Percentiles rank a stretch among this genome's conserved stretches.
phyloP scores from a whole-genome alignment of 2,329 filamentous ascomycete species.

The Chrysoporthe puriensis region DNA sequence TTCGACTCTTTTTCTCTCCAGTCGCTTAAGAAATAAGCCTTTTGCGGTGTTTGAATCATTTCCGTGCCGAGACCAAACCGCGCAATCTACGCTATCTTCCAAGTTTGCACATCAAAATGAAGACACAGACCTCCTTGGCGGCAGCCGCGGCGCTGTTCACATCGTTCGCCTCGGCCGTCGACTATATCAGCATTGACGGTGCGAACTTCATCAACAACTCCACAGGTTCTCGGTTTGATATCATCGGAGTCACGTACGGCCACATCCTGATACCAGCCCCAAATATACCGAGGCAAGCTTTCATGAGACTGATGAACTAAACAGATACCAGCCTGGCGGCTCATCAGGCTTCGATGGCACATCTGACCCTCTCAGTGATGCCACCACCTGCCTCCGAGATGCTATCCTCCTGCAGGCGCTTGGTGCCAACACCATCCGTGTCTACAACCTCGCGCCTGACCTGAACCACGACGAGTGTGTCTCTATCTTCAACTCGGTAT shows the following conservation, averaged over 20 bases:
- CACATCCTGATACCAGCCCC: no score
- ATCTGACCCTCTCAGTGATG: conserved; percentile 28
- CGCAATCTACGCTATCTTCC: background rate
- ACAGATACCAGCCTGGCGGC: conserved; percentile 62
- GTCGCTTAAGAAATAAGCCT: background rate
- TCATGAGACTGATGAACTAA: conserved; percentile 15
- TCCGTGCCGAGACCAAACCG: conserved; percentile 16
- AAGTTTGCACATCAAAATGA: conserved; percentile 19
- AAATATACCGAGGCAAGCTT: no score
- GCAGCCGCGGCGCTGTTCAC: conserved; percentile 28
- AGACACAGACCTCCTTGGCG: conserved; percentile 26
- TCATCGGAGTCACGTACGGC: conserved; percentile 57
- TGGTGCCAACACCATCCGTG: conserved; percentile 64
- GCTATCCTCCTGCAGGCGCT: conserved; percentile 60
- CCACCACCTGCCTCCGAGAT: conserved; percentile 56
- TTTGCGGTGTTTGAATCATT: background rate
- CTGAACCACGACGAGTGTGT: conserved; percentile 64
- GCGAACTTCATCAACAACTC: conserved; percentile 56
- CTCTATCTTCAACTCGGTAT: conserved; percentile 59
- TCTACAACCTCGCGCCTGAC: conserved; percentile 65
- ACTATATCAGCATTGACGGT: conserved; percentile 22
- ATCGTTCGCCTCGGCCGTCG: conserved; percentile 25
- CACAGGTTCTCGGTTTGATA: conserved; percentile 60
- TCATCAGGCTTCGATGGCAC: conserved; percentile 59
- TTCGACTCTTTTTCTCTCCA: background rate